These are phyloP conservation scores for Rhododendron williamsianum DNA, from an alignment of 148 eudicot genomes.

Conservation along the genomic window DNA sequence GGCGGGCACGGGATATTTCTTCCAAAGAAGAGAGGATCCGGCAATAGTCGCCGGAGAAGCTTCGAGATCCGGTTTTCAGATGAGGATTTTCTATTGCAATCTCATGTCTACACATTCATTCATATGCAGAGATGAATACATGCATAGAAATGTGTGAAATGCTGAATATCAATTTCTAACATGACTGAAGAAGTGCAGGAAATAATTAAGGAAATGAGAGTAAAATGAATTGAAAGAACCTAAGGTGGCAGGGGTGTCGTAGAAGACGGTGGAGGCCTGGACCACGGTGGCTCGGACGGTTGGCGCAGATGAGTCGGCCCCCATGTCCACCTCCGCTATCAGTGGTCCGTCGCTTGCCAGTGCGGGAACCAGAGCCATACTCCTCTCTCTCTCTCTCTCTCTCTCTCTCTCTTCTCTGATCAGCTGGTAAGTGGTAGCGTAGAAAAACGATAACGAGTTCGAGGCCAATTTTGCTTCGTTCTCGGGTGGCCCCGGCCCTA, in stretches of 20 bases:
- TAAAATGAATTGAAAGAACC: slow-evolving; percentile 25
- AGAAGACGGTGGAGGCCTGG: slow-evolving; percentile 88
- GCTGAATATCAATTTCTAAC: not conserved
- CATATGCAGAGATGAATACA: not conserved
- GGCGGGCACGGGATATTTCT: no score
- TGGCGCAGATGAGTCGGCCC: slow-evolving; percentile 40
- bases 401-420: no score
- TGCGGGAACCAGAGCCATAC: slow-evolving; percentile 53
- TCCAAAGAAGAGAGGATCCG: not conserved
- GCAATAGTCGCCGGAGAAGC: not conserved
- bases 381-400: not conserved
- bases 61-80: no score
- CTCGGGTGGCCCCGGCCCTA: not conserved
- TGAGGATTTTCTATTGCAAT: no score
- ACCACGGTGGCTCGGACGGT: slow-evolving; percentile 93
- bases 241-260: slow-evolving; percentile 87
- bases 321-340: slow-evolving; percentile 82
- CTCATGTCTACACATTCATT: not conserved
- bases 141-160: not conserved
- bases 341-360: slow-evolving; percentile 25
- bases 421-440: no score
- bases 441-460: no score
- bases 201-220: not conserved
- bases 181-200: not conserved
- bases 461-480: no score